These are phyloP conservation scores for Citrus sp. DNA, from an alignment of 345 rosid species.

Conservation along the genomic window DNA sequence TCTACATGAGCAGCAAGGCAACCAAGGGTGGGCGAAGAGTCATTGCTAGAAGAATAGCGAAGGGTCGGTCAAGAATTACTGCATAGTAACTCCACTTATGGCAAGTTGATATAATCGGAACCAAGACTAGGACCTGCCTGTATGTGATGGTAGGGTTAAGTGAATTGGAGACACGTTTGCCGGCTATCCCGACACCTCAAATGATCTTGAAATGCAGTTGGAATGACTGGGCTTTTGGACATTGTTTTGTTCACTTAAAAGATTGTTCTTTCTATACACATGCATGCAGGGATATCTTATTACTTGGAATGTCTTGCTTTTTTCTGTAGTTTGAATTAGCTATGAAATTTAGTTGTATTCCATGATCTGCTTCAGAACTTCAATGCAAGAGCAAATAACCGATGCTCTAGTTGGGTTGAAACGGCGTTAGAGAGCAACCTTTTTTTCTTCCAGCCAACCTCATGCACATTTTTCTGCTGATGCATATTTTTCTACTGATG, in stretches of 20 bases:
- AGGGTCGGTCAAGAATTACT: constrained; percentile 86
- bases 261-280: not conserved
- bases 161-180: not conserved
- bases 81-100: constrained; percentile 39
- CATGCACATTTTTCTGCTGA: too few relatives aligned
- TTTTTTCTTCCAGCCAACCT: not conserved
- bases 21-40: constrained; percentile 96
- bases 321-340: not conserved
- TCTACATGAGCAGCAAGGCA: constrained; percentile 70
- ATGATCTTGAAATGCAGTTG: not conserved
- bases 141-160: not conserved
- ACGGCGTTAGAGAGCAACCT: too few relatives aligned
- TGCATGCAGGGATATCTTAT: not conserved
- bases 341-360: constrained; percentile 1
- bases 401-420: not conserved
- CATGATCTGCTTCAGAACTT: not conserved
- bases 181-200: not conserved
- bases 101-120: not conserved
- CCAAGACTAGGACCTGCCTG: constrained; percentile 1
- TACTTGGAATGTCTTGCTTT: not conserved
- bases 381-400: not conserved
- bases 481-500: not conserved
- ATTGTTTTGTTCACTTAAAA: not conserved
- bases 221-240: not conserved
- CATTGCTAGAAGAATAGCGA: constrained; percentile 94